These are phyloP conservation scores for Oryza meridionalis DNA, from an alignment of 176 grass and related monocot genomes.

Conservation along the genomic window DNA sequence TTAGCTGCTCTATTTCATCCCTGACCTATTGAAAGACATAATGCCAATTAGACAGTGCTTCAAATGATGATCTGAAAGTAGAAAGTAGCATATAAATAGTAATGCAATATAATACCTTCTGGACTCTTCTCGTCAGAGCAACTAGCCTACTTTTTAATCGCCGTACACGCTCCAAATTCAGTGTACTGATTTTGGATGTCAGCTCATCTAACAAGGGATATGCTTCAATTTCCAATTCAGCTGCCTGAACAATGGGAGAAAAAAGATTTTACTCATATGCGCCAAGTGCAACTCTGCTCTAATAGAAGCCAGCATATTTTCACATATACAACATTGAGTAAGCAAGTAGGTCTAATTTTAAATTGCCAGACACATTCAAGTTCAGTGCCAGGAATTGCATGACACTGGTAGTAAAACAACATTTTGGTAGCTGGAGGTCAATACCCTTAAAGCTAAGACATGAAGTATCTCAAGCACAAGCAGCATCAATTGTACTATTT, in stretches of 20 bases:
- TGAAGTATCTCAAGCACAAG: not conserved
- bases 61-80: not conserved
- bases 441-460: not conserved
- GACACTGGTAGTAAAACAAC: not conserved
- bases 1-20: slow-evolving; percentile 97
- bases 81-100: not conserved
- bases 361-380: not conserved
- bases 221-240: slow-evolving; percentile 94
- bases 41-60: slow-evolving; percentile 1
- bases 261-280: slow-evolving; percentile 30
- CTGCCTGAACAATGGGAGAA: slow-evolving; percentile 48
- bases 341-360: not conserved
- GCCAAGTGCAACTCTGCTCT: slow-evolving; percentile 1
- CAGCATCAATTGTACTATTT: not conserved
- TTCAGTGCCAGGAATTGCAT: not conserved
- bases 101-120: slow-evolving; percentile 71
- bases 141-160: slow-evolving; percentile 93
- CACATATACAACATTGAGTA: not conserved
- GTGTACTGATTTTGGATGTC: slow-evolving; percentile 92
- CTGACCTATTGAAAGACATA: slow-evolving; percentile 66
- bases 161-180: slow-evolving; percentile 86
- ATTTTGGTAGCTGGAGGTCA: slow-evolving; percentile 13
- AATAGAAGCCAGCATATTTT: slow-evolving; percentile 19
- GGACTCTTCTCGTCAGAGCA: slow-evolving; percentile 90
- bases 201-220: slow-evolving; percentile 96